phyloP scores from a whole-genome alignment of 2,329 filamentous ascomycete species.

The Fusarium oligoseptatum region DNA sequence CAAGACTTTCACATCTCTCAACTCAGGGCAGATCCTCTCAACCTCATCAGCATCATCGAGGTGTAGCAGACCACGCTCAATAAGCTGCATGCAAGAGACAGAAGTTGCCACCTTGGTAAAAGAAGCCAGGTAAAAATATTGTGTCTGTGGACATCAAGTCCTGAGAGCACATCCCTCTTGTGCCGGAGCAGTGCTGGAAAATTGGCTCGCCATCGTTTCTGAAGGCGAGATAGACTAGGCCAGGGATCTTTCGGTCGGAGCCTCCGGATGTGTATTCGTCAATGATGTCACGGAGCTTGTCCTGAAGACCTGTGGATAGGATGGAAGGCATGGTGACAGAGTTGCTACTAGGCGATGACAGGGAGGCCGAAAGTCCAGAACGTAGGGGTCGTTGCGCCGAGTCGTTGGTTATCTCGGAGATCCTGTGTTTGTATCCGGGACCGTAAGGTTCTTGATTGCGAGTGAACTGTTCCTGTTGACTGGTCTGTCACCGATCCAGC shows the following conservation, averaged over 20 bases:
- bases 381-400: neutral
- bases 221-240: neutral
- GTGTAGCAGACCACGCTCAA: neutral
- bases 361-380: neutral
- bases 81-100: conserved; percentile 12
- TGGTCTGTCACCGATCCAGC: neutral
- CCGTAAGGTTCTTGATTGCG: neutral
- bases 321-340: neutral
- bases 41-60: neutral
- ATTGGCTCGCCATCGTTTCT: conserved; percentile 1
- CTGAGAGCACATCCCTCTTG: neutral
- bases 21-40: conserved; percentile 2
- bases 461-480: neutral
- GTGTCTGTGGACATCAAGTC: conserved; percentile 1
- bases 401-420: neutral
- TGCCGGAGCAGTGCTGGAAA: neutral
- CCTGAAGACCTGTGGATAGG: neutral
- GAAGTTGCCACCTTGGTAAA: conserved; percentile 8
- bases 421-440: neutral
- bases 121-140: conserved; percentile 4
- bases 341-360: neutral
- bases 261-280: neutral
- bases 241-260: neutral
- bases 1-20: neutral
- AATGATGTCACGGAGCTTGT: neutral